Evolutionary conservation across 495 filamentous ascomycete species (phyloP).

Genomic region (Trichoderma gamsii): DNA sequence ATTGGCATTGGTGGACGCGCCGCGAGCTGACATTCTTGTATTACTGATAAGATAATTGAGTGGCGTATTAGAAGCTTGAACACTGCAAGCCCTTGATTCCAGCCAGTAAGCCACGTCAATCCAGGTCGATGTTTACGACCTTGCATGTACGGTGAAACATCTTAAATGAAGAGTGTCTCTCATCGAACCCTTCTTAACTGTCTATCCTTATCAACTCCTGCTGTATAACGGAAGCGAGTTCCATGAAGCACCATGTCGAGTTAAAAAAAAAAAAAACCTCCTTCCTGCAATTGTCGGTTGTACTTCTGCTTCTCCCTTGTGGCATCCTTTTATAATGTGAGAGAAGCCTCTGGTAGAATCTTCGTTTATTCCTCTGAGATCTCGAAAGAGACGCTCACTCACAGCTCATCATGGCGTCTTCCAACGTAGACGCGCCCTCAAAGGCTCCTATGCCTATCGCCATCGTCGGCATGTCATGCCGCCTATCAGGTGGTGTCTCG

Average conservation of each 20-base stretch:
- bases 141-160: not conserved
- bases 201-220: too few relatives aligned
- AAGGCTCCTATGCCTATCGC: constrained; percentile 37
- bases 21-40: not conserved
- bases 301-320: not conserved
- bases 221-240: too few relatives aligned
- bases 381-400: constrained; percentile 20
- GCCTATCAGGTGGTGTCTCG: constrained; percentile 48
- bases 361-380: constrained; percentile 18
- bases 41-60: not conserved
- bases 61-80: not conserved
- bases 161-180: not conserved
- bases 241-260: too few relatives aligned
- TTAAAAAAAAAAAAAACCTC: too few relatives aligned
- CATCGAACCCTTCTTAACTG: too few relatives aligned
- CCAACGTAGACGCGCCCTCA: constrained; percentile 23
- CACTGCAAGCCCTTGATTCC: not conserved
- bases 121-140: not conserved
- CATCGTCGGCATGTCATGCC: constrained; percentile 51
- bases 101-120: not conserved
- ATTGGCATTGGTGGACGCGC: not conserved
- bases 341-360: constrained; percentile 18
- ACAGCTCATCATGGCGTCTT: not conserved
- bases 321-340: not conserved
- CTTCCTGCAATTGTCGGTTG: too few relatives aligned